These are phyloP conservation scores for Pleurotus tuber-regium DNA, from an alignment of 768 basidiomycete species.

Conservation along the genomic window DNA sequence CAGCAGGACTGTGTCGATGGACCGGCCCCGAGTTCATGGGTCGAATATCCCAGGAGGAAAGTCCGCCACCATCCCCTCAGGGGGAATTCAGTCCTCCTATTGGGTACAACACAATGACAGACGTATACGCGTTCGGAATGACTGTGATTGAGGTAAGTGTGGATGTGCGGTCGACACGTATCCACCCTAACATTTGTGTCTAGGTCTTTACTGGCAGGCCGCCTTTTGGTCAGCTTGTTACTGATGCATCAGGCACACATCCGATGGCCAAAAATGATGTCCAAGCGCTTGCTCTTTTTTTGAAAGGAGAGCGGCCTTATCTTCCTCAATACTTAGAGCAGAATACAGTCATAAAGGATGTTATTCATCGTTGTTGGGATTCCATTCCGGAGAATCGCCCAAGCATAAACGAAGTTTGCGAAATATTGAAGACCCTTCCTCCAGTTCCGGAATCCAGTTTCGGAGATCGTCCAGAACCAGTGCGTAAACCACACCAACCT, in stretches of 20 bases:
- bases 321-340: conserved; percentile 13
- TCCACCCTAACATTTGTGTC: neutral
- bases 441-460: too few relatives aligned
- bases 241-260: neutral
- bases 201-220: conserved; percentile 20
- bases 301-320: conserved; percentile 18
- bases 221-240: conserved; percentile 15
- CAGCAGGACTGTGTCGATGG: conserved; percentile 26
- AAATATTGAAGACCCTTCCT: neutral
- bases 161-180: neutral
- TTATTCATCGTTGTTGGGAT: conserved; percentile 18
- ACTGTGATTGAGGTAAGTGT: conserved; percentile 24
- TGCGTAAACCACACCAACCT: too few relatives aligned
- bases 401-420: neutral
- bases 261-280: conserved; percentile 13
- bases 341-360: neutral
- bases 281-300: conserved; percentile 20
- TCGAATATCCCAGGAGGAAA: conserved; percentile 6
- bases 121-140: conserved; percentile 27
- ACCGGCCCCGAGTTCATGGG: conserved; percentile 29
- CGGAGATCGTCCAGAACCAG: too few relatives aligned
- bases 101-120: conserved; percentile 15
- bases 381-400: conserved; percentile 15
- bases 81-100: too few relatives aligned
- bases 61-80: neutral